A percentile compares a stretch with the other conserved stretches of the same genome.
These are phyloP conservation scores for Tolypocladium tropicale DNA, from an alignment of 2,329 filamentous ascomycete genomes.

Conservation along the genomic window DNA sequence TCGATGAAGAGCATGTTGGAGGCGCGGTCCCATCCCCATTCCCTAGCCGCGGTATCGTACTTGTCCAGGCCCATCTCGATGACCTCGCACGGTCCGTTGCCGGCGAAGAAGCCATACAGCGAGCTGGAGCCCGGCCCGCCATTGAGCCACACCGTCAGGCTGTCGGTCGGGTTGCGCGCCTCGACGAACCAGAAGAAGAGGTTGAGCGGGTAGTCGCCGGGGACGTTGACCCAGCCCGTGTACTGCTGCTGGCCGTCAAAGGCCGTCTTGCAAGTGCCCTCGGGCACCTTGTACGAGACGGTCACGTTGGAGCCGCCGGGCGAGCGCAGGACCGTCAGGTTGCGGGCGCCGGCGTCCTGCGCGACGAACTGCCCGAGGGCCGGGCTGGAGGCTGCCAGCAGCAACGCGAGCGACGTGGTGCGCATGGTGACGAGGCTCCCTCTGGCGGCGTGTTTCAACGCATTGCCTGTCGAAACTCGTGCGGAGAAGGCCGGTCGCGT, in stretches of 20 bases:
- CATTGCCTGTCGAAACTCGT: not conserved
- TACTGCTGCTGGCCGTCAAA: constrained; percentile 58
- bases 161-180: constrained; percentile 30
- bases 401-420: constrained; percentile 6
- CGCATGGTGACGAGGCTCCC: constrained; percentile 6
- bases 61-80: constrained; percentile 34
- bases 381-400: constrained; percentile 7
- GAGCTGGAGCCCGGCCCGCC: constrained; percentile 57
- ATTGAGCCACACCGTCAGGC: constrained; percentile 53
- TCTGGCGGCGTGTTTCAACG: not conserved
- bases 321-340: constrained; percentile 47
- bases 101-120: constrained; percentile 53
- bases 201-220: constrained; percentile 41
- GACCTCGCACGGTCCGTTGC: constrained; percentile 44
- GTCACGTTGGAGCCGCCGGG: constrained; percentile 53
- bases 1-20: constrained; percentile 48
- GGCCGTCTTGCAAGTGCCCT: constrained; percentile 53
- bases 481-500: not conserved
- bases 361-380: constrained; percentile 22
- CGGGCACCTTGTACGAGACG: constrained; percentile 54
- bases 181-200: constrained; percentile 42
- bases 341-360: constrained; percentile 19
- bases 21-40: constrained; percentile 55
- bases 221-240: constrained; percentile 57
- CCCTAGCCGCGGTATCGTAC: constrained; percentile 44